A percentile compares a stretch with the other conserved stretches of the same genome.
Conservation (phyloP, 495 filamentous ascomycete genomes). For the Aspergillus heteromorphus region DNA sequence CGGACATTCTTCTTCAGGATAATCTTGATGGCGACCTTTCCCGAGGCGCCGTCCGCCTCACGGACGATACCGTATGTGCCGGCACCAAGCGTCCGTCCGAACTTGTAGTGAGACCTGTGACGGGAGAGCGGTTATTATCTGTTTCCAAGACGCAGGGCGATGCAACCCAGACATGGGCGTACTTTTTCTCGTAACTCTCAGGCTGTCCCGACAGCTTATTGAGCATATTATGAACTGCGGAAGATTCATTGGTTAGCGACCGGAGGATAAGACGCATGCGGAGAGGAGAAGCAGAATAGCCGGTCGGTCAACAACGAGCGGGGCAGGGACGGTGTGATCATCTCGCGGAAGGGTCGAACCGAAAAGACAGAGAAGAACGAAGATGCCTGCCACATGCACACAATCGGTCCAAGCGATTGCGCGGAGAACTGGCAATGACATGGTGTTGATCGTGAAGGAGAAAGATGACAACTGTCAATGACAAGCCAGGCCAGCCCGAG, state of each 20-base stretch:
- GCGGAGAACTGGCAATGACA: neutral
- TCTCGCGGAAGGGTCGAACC: neutral
- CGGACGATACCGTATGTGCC: constrained; percentile 98
- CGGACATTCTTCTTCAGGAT: constrained; percentile 99
- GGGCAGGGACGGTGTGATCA: neutral
- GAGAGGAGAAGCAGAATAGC: neutral
- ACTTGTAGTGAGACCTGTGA: constrained; percentile 73
- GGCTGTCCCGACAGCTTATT: constrained; percentile 98
- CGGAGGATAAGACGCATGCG: neutral
- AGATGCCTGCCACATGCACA: neutral
- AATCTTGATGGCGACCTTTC: constrained; percentile 96
- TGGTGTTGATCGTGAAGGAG: constrained; percentile 2
- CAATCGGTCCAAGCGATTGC: neutral
- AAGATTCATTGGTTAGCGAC: constrained; percentile 25
- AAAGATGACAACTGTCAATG: constrained; percentile 4
- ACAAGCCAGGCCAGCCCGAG: neutral
- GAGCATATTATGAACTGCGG: constrained; percentile 79
- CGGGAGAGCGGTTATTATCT: constrained; percentile 8
- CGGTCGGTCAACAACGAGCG: neutral
- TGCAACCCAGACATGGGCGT: constrained; percentile 13
- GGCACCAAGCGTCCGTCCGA: constrained; percentile 89
- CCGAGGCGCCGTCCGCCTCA: constrained; percentile 73
- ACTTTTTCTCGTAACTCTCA: constrained; percentile 98
- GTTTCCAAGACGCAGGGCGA: neutral
- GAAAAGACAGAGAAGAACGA: neutral